phyloP scores from a whole-genome alignment of 148 eudicot genomes.

The Rhododendron ferrugineum region DNA sequence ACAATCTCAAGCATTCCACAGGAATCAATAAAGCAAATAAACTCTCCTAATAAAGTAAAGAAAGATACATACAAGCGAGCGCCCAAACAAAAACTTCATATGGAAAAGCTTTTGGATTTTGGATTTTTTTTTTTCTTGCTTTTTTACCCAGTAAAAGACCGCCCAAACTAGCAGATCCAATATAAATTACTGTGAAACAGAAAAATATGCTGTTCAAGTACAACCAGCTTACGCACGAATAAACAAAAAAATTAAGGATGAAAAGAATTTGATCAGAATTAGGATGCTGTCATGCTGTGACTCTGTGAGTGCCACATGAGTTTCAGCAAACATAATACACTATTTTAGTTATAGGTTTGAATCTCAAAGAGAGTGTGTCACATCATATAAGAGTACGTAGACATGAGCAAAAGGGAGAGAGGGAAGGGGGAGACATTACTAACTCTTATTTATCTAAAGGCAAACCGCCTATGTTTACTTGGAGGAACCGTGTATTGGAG shows the following conservation, averaged over 20 bases:
- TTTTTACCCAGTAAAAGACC: background rate
- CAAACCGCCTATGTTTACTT: background rate
- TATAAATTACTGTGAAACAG: background rate
- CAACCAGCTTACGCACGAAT: background rate
- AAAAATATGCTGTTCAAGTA: background rate
- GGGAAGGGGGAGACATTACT: too few relatives aligned
- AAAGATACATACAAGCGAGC: background rate
- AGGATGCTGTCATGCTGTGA: background rate
- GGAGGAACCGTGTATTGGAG: background rate
- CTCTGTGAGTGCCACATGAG: background rate
- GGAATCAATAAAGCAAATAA: background rate
- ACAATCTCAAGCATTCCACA: background rate
- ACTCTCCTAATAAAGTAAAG: background rate
- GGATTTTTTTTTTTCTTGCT: background rate
- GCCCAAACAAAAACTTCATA: background rate
- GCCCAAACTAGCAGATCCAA: background rate
- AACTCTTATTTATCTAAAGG: background rate
- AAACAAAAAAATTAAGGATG: background rate
- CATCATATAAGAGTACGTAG: too few relatives aligned
- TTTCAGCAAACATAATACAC: background rate
- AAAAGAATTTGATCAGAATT: background rate
- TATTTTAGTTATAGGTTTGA: too few relatives aligned
- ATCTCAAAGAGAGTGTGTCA: too few relatives aligned
- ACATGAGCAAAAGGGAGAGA: too few relatives aligned
- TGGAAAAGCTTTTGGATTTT: background rate